Base-by-base conservation (phyloP, 805 yeast genomes). In the Yamadazyma tumulicola region DNA sequence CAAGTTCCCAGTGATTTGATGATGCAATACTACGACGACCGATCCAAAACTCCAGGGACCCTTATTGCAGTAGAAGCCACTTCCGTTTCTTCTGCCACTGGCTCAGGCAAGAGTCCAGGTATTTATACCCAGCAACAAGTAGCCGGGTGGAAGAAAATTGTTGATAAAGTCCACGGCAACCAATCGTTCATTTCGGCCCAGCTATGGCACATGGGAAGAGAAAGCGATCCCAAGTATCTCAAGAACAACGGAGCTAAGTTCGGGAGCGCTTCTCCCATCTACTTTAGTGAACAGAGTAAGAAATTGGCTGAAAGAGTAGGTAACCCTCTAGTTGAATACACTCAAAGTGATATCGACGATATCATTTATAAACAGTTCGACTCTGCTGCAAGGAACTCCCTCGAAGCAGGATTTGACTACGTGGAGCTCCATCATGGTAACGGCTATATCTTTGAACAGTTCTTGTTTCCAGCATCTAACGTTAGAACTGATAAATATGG, bases 181-280 rank as follows among this genome's bases (percentile, higher is more conserved):
- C 46, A 51, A 18, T 66, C 79, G 0, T 63, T 52, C 31, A 51
- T 67, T 2, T 58, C 72, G 32, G 49, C 67, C 18, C 84, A 79
- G 55, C 41, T 79, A 21, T 77, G 81, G 80, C 62, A 57, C 10
- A 48, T 74, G 17, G 80, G 80, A 18, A 55, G 76, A 35, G 61
- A 54, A 31, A 60, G 52, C 12, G 49, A 43, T 24, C 54, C 59
- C 12, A 35, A 33, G 4, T 28, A 49, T 6, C 53, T 59, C 8
- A 47, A 60, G 34, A 20, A 45, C 16, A 35, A 36, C n/a, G 56
- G 61, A 8, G 37, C 38, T 13, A 44, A 39, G 13, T 45, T 45
- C 16, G 42, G 43, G 2, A 43, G 43, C 4, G 45, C 57, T 5
- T 52, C 56, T 2, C 38, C 47, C 5, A 31, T 49, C n/a, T 50